Conservation (phyloP, 2,329 filamentous ascomycete genomes). For the Colletotrichum phormii region DNA sequence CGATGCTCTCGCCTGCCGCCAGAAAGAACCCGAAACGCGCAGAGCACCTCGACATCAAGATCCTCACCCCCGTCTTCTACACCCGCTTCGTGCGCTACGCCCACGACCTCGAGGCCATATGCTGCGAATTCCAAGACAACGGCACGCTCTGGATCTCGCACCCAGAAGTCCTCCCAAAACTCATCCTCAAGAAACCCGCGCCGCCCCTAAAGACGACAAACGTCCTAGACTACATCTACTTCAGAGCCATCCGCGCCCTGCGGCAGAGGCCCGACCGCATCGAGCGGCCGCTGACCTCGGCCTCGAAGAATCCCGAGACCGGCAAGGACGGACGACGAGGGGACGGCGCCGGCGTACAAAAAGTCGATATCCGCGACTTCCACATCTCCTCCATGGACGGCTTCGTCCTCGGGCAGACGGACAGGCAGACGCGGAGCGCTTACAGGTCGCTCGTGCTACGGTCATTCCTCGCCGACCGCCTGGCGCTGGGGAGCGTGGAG, state of each 20-base stretch:
- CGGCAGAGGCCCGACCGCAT: slow-evolving; percentile 56
- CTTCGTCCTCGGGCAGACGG: slow-evolving; percentile 53
- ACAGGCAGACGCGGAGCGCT: slow-evolving; percentile 40
- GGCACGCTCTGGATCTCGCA: slow-evolving; percentile 68
- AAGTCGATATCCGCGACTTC: slow-evolving; percentile 58
- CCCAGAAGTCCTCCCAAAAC: slow-evolving; percentile 61
- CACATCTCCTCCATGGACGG: slow-evolving; percentile 64
- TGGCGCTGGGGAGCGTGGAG: slow-evolving; percentile 50
- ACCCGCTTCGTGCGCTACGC: slow-evolving; percentile 72
- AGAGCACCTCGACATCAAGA: slow-evolving; percentile 63
- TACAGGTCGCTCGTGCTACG: slow-evolving; percentile 54
- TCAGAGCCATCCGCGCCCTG: slow-evolving; percentile 57
- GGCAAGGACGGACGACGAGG: not conserved
- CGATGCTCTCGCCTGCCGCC: slow-evolving; percentile 50
- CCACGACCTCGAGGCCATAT: slow-evolving; percentile 70
- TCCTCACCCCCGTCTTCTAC: slow-evolving; percentile 76
- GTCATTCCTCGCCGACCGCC: slow-evolving; percentile 57
- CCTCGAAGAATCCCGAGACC: slow-evolving; percentile 34
- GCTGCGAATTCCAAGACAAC: slow-evolving; percentile 69
- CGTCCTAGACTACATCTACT: slow-evolving; percentile 53
- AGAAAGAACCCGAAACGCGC: slow-evolving; percentile 28
- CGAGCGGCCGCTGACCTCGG: slow-evolving; percentile 54
- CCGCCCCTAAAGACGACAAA: slow-evolving; percentile 49
- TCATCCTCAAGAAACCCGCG: slow-evolving; percentile 55
- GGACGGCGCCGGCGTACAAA: slow-evolving; percentile 16